Conservation (phyloP, 2,329 filamentous ascomycete species). For the Colletotrichum sp. region DNA sequence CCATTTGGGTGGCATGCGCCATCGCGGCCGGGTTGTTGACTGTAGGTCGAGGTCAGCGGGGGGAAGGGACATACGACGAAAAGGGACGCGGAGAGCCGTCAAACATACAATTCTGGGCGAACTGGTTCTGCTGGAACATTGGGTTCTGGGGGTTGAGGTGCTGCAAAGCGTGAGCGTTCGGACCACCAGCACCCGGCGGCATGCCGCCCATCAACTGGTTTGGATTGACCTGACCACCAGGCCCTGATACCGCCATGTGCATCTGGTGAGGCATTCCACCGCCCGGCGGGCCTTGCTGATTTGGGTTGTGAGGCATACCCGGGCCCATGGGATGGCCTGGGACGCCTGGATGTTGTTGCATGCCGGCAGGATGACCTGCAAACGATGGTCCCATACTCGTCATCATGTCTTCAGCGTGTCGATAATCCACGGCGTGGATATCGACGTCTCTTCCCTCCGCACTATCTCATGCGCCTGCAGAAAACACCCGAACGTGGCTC, state of each 20-base stretch:
- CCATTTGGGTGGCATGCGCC: constrained; percentile 47
- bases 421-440: constrained; percentile 66
- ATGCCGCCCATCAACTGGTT: constrained; percentile 78
- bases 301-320: constrained; percentile 71
- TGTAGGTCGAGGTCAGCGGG: constrained; percentile 19
- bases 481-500: not conserved
- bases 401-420: constrained; percentile 66
- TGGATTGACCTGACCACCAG: constrained; percentile 75
- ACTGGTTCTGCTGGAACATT: constrained; percentile 62
- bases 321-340: constrained; percentile 68
- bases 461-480: constrained; percentile 53
- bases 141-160: constrained; percentile 71
- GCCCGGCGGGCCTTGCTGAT: constrained; percentile 71
- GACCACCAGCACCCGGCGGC: constrained; percentile 68
- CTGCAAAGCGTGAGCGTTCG: constrained; percentile 73
- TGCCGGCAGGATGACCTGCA: constrained; percentile 70
- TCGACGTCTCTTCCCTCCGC: constrained; percentile 50
- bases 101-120: constrained; percentile 19
- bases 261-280: constrained; percentile 71
- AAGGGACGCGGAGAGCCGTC: not conserved
- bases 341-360: constrained; percentile 74
- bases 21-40: constrained; percentile 42
- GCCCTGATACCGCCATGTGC: constrained; percentile 76
- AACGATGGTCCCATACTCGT: constrained; percentile 70
- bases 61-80: not conserved